phyloP scores from a whole-genome alignment of 1,284 basidiomycete species.

The Boletus semigastroideus region DNA sequence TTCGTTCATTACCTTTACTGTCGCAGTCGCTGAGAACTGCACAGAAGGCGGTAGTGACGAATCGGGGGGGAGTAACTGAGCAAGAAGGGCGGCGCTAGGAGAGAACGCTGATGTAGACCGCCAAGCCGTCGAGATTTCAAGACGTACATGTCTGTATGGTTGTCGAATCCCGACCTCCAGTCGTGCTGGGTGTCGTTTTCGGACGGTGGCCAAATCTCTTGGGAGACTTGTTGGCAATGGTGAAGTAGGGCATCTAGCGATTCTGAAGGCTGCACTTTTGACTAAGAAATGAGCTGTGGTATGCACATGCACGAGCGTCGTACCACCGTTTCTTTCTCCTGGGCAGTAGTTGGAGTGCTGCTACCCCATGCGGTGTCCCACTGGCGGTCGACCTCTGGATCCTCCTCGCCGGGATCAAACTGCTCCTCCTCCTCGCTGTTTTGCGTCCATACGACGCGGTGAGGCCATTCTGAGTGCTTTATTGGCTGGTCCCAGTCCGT shows the following conservation, averaged over 20 bases:
- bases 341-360: conserved; percentile 34
- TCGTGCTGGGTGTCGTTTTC: conserved; percentile 25
- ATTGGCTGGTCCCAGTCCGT: not conserved
- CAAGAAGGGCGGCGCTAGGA: conserved; percentile 31
- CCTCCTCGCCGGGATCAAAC: conserved; percentile 14
- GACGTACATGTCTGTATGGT: conserved; percentile 58
- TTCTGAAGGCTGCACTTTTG: conserved; percentile 60
- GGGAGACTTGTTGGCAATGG: conserved; percentile 49
- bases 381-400: conserved; percentile 50
- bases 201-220: conserved; percentile 48
- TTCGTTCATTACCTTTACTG: conserved; percentile 55
- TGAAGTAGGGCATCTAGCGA: conserved; percentile 54
- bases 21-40: conserved; percentile 54
- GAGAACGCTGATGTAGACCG: conserved; percentile 1
- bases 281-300: conserved; percentile 26
- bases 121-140: not conserved
- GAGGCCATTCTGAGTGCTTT: not conserved
- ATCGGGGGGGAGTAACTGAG: conserved; percentile 45
- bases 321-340: conserved; percentile 63
- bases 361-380: conserved; percentile 50
- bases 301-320: conserved; percentile 20
- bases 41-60: conserved; percentile 42
- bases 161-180: conserved; percentile 45
- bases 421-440: not conserved
- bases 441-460: not conserved